phyloP scores from a whole-genome alignment of 345 rosid genomes.

The Corymbia maculata region DNA sequence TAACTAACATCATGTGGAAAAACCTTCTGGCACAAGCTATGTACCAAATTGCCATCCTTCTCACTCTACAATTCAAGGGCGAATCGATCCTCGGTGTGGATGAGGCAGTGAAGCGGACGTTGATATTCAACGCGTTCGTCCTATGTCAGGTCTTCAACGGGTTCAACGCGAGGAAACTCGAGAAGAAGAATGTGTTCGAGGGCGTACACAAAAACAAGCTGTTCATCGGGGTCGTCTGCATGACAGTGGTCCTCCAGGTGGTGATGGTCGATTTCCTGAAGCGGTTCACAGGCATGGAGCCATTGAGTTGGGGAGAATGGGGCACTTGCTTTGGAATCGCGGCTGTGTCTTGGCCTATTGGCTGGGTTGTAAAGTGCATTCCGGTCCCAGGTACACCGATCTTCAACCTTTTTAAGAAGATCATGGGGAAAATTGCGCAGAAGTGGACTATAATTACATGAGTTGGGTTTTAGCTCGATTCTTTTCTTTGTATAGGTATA shows the following conservation, averaged over 20 bases:
- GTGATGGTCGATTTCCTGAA: constrained; percentile 6
- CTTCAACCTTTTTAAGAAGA: too few species aligned
- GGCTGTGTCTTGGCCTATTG: too few species aligned
- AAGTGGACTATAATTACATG: too few species aligned
- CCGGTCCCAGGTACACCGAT: too few species aligned
- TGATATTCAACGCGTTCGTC: constrained; percentile 55
- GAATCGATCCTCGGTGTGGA: constrained; percentile 36
- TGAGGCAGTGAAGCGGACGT: constrained; percentile 43
- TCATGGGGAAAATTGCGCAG: too few species aligned
- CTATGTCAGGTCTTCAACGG: constrained; percentile 67
- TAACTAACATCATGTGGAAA: constrained; percentile 75
- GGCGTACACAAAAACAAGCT: constrained; percentile 26
- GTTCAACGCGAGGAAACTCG: constrained; percentile 63
- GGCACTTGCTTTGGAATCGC: too few species aligned
- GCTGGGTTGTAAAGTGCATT: too few species aligned
- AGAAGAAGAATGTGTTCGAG: constrained; percentile 52
- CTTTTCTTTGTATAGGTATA: too few species aligned
- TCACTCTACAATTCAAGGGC: constrained; percentile 54
- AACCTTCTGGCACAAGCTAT: constrained; percentile 54
- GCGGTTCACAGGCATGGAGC: too few species aligned
- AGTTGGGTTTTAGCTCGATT: too few species aligned
- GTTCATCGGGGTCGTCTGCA: too few species aligned
- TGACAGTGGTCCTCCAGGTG: constrained; percentile 31
- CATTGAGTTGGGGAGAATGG: too few species aligned
- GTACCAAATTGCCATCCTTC: constrained; percentile 43